These are phyloP conservation scores for Arctium minus DNA, from an alignment of 129 eudicot species.

Conservation along the genomic window DNA sequence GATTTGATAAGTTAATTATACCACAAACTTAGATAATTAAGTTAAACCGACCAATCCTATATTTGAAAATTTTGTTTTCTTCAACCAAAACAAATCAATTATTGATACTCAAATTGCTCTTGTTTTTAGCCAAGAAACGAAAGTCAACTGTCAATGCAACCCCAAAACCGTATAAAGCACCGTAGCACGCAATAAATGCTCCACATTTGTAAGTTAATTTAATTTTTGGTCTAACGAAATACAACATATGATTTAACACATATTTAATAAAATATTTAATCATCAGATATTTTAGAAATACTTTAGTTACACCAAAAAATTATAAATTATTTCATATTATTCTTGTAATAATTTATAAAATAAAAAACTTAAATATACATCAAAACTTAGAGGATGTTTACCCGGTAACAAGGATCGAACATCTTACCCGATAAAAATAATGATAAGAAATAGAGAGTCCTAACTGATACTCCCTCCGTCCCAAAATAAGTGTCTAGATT, in stretches of 20 bases:
- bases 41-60: background rate
- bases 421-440: too few relatives aligned
- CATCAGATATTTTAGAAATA: background rate
- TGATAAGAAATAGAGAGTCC: too few relatives aligned
- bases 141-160: constrained; percentile 28
- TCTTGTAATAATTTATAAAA: too few relatives aligned
- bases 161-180: background rate
- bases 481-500: too few relatives aligned
- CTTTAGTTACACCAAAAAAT: too few relatives aligned
- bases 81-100: constrained; percentile 7
- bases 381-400: too few relatives aligned
- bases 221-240: background rate
- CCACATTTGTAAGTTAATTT: constrained; percentile 3
- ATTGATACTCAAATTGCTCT: background rate
- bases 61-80: background rate
- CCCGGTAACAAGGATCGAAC: too few relatives aligned
- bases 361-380: too few relatives aligned
- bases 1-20: background rate
- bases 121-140: constrained; percentile 19
- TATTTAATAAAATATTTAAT: background rate
- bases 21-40: background rate
- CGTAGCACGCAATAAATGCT: constrained; percentile 27
- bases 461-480: too few relatives aligned
- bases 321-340: background rate
- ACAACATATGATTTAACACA: background rate